Evolutionary conservation across 495 filamentous ascomycete species (phyloP), one percentile per base, ranked within the genome.

Genomic region (Polyplosphaeria fusca): DNA sequence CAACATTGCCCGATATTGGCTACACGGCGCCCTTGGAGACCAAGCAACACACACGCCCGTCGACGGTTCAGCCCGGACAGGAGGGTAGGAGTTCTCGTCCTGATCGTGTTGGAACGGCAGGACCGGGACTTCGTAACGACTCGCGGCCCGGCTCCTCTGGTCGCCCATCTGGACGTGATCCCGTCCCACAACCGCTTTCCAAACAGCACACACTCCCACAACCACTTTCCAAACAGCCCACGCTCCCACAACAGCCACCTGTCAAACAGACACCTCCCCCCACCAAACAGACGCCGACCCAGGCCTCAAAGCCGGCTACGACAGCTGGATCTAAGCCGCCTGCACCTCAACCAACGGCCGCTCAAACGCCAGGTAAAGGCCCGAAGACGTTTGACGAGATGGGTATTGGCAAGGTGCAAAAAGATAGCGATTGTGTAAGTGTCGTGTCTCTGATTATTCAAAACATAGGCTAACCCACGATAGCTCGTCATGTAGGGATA

Each of bases 371-470:
- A 18, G 82, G 84, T 43, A 87, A 89, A 68, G 93, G 94, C 9
- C 93, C 93, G 3, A 89, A 94, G 69, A 98, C 93, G 2, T 98
- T 98, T 68, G 92, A 96, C 67, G 91, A 92, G 67, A 98, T 98
- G 93, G 92, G 92, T 48, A 89, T 98, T 60, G 87, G 89, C 13
- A 77, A 80, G 61, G 83, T 77, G 25, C 87, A 89, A 69, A 79
- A 86, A 55, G 87, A 95, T 28, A 80, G 79, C 58, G 92, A 97
- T 70, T 98, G 93, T 72, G 93, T 96, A 85, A 82, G 91, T 79
- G 35, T 35, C n/a, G 30, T 35, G 30, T n/a, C n/a, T 35, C 30
- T 35, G 30, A n/a, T 35, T 35, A n/a, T n/a, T n/a, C n/a, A n/a
- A n/a, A n/a, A 41, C 18, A 5, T 25, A 28, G 23, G 52, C 72